Evolutionary conservation across 129 eudicot genomes (phyloP), one percentile per base, ranked within the genome.

Genomic region (sunflower (Helianthus annuus)): DNA sequence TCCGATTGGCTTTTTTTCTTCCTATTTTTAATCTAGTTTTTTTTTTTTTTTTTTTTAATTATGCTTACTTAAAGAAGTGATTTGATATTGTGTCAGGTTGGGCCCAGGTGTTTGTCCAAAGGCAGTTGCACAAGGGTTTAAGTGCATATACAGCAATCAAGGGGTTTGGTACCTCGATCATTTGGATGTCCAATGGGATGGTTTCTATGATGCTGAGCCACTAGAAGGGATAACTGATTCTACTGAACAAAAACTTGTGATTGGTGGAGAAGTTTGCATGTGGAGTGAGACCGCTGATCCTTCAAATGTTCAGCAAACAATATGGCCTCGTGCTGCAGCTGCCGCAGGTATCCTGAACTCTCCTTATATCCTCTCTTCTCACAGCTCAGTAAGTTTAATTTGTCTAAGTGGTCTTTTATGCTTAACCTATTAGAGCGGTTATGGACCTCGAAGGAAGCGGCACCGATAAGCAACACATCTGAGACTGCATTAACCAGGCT

Each of bases 241-340:
- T 65, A 71, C 83, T 32, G 67, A 85, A 48, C 91, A 88, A 54
- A 68, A 79, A 62, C 88, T 88, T 69, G 96, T 90, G 68, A 78
- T 95, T 61, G 97, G 96, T 11, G 97, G 97, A 57, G 96, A 90
- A 82, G 97, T 86, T 56, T 95, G 98, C 82, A 87, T 95, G 99
- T 95, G 97, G 99, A 89, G 91, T 60, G 99, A 95, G 79, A 85
- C 79, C 27, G 97, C 87, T 11, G 99, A 95, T 78, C 78, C 99
- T 78, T 95, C 99, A 44, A 76, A 90, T 74, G 97, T 90, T 78
- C 96, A 82, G 70, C 88, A 83, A 58, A 88, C 97, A 7, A 95
- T 94, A 79, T 91, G 97, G 97, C 97, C 97, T 48, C 88, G 97
- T 69, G 99, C 99, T 72, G 97, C 98, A n/a, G 96, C 98, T 24